A percentile compares a stretch with the other conserved stretches of the same genome.
Conservation (phyloP, 192 early-diverging fungal genomes). For the Rhizoclosmatium globosum region DNA sequence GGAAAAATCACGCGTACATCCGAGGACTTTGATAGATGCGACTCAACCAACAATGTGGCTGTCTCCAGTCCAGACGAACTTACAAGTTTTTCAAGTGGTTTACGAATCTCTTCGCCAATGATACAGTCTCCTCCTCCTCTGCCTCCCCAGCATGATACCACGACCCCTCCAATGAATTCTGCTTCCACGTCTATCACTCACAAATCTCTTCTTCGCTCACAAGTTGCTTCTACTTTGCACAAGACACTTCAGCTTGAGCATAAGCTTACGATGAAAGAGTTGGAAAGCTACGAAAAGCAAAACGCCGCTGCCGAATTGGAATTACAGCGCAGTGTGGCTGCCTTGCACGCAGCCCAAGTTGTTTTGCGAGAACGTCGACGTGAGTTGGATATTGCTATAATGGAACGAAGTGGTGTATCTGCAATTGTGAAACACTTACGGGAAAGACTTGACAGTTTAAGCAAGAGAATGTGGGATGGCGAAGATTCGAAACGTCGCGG, state of each 20-base stretch:
- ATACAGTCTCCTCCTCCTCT: not conserved
- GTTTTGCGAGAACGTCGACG: constrained; percentile 23
- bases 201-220: constrained; percentile 12
- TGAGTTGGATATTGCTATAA: constrained; percentile 31
- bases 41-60: too few relatives aligned
- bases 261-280: constrained; percentile 27
- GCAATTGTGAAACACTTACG: constrained; percentile 26
- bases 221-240: constrained; percentile 40
- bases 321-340: constrained; percentile 15
- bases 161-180: not conserved
- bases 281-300: constrained; percentile 37
- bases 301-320: constrained; percentile 14
- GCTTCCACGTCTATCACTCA: not conserved
- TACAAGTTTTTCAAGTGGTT: too few relatives aligned
- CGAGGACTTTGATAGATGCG: too few relatives aligned
- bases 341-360: constrained; percentile 30
- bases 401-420: constrained; percentile 26
- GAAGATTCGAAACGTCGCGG: not conserved
- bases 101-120: not conserved
- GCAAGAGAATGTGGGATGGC: constrained; percentile 36
- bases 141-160: not conserved
- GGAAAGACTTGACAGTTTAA: constrained; percentile 19
- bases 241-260: constrained; percentile 43
- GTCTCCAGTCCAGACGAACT: too few relatives aligned
- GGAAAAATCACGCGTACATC: too few relatives aligned